Evolutionary conservation across 163 green algal species (phyloP).

Genomic region (Scenedesmus sp.): DNA sequence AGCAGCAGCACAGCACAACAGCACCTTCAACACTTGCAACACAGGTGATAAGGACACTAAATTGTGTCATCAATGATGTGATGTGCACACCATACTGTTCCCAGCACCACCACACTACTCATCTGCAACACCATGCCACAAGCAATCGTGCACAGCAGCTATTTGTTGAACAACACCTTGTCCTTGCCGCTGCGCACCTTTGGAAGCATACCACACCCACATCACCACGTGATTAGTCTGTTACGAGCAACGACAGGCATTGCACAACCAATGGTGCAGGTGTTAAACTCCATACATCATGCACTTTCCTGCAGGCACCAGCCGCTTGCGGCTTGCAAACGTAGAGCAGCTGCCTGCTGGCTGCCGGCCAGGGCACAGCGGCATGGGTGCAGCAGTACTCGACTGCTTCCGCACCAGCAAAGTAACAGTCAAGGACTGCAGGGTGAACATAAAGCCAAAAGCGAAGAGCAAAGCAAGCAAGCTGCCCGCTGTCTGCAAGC

Average conservation of each 20-base stretch:
- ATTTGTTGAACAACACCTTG: no score
- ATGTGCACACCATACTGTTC: background rate
- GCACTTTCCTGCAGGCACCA: conserved; percentile 12
- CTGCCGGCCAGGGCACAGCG: background rate
- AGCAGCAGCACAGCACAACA: conserved; percentile 15
- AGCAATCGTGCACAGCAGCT: no score
- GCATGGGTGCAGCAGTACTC: background rate
- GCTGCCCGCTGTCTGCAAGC: background rate
- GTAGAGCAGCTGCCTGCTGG: conserved; percentile 2
- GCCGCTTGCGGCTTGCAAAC: conserved; percentile 23
- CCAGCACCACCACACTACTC: no score
- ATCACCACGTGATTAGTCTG: no score
- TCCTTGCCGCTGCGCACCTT: no score
- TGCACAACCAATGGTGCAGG: no score
- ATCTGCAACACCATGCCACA: no score
- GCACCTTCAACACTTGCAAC: conserved; percentile 29
- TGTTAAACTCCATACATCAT: background rate
- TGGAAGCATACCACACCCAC: no score
- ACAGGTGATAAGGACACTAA: background rate
- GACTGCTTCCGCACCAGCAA: conserved; percentile 4
- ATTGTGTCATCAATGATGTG: background rate
- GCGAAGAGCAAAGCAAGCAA: background rate
- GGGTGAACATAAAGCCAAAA: background rate
- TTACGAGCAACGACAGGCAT: no score
- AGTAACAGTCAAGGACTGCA: conserved; percentile 7